phyloP scores from a whole-genome alignment of 345 rosid genomes.

The Gossypium bickii region DNA sequence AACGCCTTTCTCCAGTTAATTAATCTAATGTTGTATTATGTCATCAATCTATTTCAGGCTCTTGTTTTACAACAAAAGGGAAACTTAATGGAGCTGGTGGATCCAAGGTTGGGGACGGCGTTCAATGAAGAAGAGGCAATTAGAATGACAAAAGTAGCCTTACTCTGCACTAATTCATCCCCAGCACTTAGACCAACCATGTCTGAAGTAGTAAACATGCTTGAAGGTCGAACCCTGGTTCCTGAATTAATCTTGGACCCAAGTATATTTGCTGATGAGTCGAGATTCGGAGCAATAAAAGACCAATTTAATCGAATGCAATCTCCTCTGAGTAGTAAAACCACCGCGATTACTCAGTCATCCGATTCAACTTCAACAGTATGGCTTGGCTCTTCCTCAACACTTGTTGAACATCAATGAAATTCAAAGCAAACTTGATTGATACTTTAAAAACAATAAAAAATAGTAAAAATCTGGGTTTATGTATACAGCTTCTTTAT shows the following conservation, averaged over 20 bases:
- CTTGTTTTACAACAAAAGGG: constrained; percentile 37
- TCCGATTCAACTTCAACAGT: neutral
- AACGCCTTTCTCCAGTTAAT: neutral
- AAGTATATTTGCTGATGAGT: constrained; percentile 15
- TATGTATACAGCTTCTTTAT: neutral
- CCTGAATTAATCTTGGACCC: constrained; percentile 27
- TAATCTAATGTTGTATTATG: neutral
- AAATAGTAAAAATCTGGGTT: neutral
- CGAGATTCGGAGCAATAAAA: constrained; percentile 25
- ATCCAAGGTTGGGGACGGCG: constrained; percentile 32
- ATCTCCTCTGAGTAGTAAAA: neutral
- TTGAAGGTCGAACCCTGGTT: constrained; percentile 32
- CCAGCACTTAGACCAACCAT: constrained; percentile 46
- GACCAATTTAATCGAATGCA: constrained; percentile 8
- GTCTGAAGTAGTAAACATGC: constrained; percentile 50
- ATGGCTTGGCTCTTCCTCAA: neutral
- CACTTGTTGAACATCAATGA: neutral
- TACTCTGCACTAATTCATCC: constrained; percentile 45
- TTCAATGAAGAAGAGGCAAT: constrained; percentile 37
- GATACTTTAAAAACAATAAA: neutral
- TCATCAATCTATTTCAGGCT: constrained; percentile 27
- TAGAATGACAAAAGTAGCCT: constrained; percentile 45
- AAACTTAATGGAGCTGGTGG: constrained; percentile 34
- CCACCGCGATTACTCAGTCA: neutral
- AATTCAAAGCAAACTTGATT: neutral